Base-by-base conservation (phyloP, 192 early-diverging fungal species). In the Radiomyces spectabilis region DNA sequence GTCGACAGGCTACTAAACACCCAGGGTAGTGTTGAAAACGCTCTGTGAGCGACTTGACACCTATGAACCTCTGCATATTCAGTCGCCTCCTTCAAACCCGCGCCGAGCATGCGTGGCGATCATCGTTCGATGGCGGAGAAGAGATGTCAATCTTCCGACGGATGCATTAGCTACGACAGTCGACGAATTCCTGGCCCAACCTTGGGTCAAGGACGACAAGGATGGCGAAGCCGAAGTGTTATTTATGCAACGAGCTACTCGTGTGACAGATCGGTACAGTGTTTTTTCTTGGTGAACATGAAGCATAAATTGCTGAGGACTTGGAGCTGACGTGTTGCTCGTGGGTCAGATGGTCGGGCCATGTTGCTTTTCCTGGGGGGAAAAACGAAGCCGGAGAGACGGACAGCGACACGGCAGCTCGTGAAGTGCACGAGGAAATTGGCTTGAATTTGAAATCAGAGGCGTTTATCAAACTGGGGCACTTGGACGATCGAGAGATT, bases 331-430 rank as follows among this genome's bases (percentile, higher is more conserved):
- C n/a, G n/a, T n/a, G n/a, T n/a, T 51, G 22, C 12, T 37, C 18
- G 30, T 41, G 12, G 24, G 13, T n/a, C 22, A 56, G 61, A 30
- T 63, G 61, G 56, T 59, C 57, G 10, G 57, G 57, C 26, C 64
- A 66, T 50, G 64, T 66, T 13, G 51, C 51, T 1, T 66, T 59
- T 44, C 51, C 52, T 41, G 64, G 64, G 35, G 64, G 64, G 1
- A 66, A 66, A 19, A 55, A 55, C 16, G 64, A 66, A 37, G 19
- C 35, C 12, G 39, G 38, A n/a, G 64, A 66, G 41, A 66, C 64
- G 9, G 64, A 66, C 29, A 21, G 35, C 22, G 64, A 66, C 5
- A 66, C 64, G 5, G 57, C 40, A 5, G 33, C 50, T 22, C 22
- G 64, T 31, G 64, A 66, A 35, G 57, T 59, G 6, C 15, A 39